These are phyloP conservation scores for Tetrahymena malaccensis DNA, from an alignment of 73 alveolate genomes.

Conservation along the genomic window DNA sequence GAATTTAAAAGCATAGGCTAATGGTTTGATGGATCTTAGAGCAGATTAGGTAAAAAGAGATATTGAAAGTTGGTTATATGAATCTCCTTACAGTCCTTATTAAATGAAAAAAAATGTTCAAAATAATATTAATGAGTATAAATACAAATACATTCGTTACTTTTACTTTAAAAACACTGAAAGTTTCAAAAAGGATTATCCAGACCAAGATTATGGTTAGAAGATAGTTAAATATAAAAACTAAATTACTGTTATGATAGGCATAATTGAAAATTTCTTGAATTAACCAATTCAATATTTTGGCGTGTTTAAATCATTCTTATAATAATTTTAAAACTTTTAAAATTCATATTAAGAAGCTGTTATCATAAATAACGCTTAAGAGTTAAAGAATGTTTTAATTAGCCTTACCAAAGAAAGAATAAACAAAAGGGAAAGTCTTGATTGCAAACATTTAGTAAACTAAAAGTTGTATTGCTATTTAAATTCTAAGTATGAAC, in stretches of 20 bases:
- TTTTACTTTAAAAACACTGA: not conserved
- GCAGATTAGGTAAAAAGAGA: too few species aligned
- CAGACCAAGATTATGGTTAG: not conserved
- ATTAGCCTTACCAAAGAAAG: too few species aligned
- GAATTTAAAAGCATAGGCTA: too few species aligned
- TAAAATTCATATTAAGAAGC: not conserved
- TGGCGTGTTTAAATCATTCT: not conserved
- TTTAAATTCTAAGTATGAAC: not conserved
- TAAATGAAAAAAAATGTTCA: too few species aligned
- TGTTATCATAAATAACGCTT: too few species aligned
- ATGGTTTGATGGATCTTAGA: too few species aligned
- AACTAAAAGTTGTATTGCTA: not conserved
- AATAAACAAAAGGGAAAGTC: too few species aligned
- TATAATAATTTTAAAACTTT: not conserved
- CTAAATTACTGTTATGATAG: not conserved
- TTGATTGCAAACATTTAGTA: not conserved
- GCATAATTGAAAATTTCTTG: not conserved
- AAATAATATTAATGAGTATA: too few species aligned
- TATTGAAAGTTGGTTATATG: too few species aligned
- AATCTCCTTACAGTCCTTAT: too few species aligned
- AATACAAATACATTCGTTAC: not conserved
- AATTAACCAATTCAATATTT: not conserved
- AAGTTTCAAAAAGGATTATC: not conserved
- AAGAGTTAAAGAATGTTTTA: too few species aligned
- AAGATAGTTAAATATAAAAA: not conserved